Percentiles rank a stretch among this genome's conserved stretches.
Conservation (phyloP, 345 rosid species). For the Aquilaria sinensis region DNA sequence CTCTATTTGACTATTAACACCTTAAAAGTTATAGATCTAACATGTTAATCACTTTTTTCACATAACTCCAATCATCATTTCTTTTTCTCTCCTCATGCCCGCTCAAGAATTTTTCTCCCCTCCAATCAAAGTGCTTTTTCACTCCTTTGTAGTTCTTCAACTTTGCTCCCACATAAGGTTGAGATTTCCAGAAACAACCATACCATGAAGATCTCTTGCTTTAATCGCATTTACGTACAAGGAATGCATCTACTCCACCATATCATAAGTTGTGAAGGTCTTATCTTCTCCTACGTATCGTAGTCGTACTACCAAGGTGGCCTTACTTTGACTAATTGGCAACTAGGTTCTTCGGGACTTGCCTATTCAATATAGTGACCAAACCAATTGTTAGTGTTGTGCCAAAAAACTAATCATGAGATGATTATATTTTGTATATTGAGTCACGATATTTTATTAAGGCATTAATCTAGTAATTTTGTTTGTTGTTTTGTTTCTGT, state of each 20-base stretch:
- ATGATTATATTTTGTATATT: too few species aligned
- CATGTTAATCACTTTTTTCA: too few species aligned
- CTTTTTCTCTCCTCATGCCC: too few species aligned
- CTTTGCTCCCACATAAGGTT: constrained; percentile 96
- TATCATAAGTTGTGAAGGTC: constrained; percentile 71
- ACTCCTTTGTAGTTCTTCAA: constrained; percentile 84
- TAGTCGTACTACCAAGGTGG: constrained; percentile 79
- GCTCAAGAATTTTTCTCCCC: too few species aligned
- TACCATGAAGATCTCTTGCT: constrained; percentile 78
- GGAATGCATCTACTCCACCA: constrained; percentile 89
- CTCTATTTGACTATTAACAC: too few species aligned
- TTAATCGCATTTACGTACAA: constrained; percentile 85
- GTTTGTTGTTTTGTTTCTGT: too few species aligned
- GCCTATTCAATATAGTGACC: constrained; percentile 58
- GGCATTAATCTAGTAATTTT: too few species aligned
- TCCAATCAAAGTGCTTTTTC: constrained; percentile 56
- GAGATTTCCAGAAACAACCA: constrained; percentile 77
- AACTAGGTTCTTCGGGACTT: constrained; percentile 50
- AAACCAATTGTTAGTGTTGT: too few species aligned
- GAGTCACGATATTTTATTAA: too few species aligned
- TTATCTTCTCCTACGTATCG: constrained; percentile 67
- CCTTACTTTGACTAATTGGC: constrained; percentile 62
- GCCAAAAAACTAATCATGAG: too few species aligned
- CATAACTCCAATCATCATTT: too few species aligned
- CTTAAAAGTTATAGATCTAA: too few species aligned